phyloP scores from a whole-genome alignment of 2,329 filamentous ascomycete genomes.

The Sarocladiaceae sp. region DNA sequence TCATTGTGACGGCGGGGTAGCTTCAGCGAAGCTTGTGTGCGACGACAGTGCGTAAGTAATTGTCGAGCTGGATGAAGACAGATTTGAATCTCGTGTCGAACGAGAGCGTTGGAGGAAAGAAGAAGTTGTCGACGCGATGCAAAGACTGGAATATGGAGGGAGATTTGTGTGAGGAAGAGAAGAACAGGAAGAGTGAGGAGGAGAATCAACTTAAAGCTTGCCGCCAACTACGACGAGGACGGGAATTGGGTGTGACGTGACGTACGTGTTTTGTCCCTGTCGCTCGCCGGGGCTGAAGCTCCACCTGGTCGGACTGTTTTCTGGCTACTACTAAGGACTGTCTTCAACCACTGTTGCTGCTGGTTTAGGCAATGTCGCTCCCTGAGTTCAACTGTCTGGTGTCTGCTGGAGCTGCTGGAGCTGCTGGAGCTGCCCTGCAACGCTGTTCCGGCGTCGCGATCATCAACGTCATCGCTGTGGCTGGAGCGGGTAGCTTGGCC shows the following conservation, averaged over 20 bases:
- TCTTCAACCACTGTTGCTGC: no score
- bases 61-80: slow-evolving; percentile 5
- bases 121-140: background rate
- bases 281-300: slow-evolving; percentile 1
- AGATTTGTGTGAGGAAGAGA: background rate
- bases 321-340: no score
- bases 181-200: background rate
- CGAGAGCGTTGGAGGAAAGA: background rate
- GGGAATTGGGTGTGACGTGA: slow-evolving; percentile 3
- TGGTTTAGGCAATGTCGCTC: no score
- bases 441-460: no score
- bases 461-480: slow-evolving; percentile 31
- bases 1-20: slow-evolving; percentile 37
- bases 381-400: no score
- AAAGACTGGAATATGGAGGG: background rate
- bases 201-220: no score
- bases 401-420: background rate
- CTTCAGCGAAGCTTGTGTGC: slow-evolving; percentile 1
- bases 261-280: no score
- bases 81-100: no score
- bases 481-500: slow-evolving; percentile 12
- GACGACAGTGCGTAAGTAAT: slow-evolving; percentile 11
- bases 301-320: no score
- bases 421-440: no score
- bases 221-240: no score